Base-by-base conservation (phyloP, 1,139 yeast genomes). In the Saccharomyces hybrid region DNA sequence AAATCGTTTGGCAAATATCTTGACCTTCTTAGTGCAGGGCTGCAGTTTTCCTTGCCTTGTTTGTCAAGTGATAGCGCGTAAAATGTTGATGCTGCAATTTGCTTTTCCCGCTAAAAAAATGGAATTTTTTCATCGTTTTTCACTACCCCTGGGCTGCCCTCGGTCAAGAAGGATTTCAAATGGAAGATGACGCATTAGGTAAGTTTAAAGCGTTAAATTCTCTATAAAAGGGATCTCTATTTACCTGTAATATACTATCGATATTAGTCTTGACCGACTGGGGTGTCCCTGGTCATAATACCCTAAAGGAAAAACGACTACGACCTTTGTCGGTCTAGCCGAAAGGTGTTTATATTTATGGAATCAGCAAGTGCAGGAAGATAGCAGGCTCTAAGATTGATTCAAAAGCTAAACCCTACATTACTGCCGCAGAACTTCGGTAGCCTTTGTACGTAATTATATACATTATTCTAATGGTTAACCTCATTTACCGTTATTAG, bases 211-310 rank as follows among this genome's bases (percentile, higher is more conserved):
- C 8, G 20, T 3, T 28, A 28, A 13, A 8, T 30, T 13, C 13
- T 30, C 31, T 30, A 30, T 30, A 9, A 30, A 5, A 9, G 13
- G 2, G 5, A 90, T 70, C 48, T 93, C 95, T 44, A 84, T 30
- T 30, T 30, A 9, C 5, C 13, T 30, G 31, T 26, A 26, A 5
- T 9, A 13, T 9, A 5, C 31, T 30, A 9, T 9, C 31, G 11
- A 13, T 13, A 30, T 9, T 30, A 9, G 5, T 9, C 11, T 30
- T 30, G 31, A 30, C 5, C 1, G 9, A 30, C 5, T 30, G 11
- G 11, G 13, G 13, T 8, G 11, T 30, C 31, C 5, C 31, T 9
- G 31, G 11, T 5, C 31, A 30, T 20, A 20, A 20, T 20, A 20
- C 23, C 23, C 23, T 26, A 26, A 26, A 6, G 27, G 27, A 26